These are phyloP conservation scores for Heliamphora exappendiculata DNA, from an alignment of 148 eudicot species.

Conservation along the genomic window DNA sequence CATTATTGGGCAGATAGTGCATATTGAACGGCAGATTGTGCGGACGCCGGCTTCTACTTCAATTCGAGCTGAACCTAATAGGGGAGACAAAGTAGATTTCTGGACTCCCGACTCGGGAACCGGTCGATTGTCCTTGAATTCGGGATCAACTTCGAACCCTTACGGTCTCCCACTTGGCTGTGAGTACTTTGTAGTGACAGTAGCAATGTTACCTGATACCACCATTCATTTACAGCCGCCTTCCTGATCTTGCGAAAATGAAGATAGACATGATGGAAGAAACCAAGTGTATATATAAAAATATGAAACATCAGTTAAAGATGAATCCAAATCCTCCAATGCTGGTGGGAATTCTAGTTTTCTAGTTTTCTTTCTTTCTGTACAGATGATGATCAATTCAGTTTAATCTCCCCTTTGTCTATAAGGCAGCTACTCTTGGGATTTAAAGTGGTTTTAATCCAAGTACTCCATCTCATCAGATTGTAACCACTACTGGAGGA, in stretches of 20 bases:
- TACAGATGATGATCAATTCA: conserved; percentile 23
- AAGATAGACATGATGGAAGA: conserved; percentile 80
- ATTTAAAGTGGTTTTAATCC: too few species aligned
- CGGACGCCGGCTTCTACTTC: conserved; percentile 25
- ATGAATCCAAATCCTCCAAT: neutral
- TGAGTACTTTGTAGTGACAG: conserved; percentile 81
- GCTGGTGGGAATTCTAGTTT: conserved; percentile 19
- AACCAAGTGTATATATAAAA: conserved; percentile 33
- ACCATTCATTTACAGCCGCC: conserved; percentile 57
- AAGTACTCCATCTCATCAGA: too few species aligned
- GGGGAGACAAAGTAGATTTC: conserved; percentile 28
- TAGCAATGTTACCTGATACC: conserved; percentile 85
- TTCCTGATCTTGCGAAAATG: conserved; percentile 72
- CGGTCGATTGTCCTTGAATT: conserved; percentile 30
- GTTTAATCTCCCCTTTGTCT: conserved; percentile 14
- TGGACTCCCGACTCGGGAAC: conserved; percentile 28
- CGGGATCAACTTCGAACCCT: conserved; percentile 46
- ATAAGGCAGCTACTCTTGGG: conserved; percentile 7
- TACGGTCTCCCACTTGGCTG: conserved; percentile 69
- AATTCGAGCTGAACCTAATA: conserved; percentile 18
- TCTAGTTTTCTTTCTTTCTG: conserved; percentile 17
- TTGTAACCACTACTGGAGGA: too few species aligned
- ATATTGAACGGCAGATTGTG: conserved; percentile 68
- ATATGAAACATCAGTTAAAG: neutral
- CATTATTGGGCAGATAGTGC: conserved; percentile 89